phyloP scores from a whole-genome alignment of 805 yeast genomes.

The Schwanniomyces pseudopolymorphus region DNA sequence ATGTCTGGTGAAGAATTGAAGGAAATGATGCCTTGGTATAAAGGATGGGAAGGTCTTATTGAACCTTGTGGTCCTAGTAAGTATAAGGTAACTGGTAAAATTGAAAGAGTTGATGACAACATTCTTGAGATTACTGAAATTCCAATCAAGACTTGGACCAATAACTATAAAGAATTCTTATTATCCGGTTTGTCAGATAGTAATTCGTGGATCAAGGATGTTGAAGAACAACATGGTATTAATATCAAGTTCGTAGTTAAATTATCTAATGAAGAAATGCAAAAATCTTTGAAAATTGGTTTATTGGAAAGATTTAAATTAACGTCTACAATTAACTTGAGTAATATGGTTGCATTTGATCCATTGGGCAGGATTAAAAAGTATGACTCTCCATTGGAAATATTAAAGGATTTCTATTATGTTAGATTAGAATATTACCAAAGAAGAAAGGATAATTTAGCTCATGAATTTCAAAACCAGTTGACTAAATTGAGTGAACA shows the following conservation, averaged over 20 bases:
- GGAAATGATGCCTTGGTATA: conserved; percentile 88
- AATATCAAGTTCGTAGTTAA: conserved; percentile 78
- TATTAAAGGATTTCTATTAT: conserved; percentile 78
- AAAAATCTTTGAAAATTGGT: conserved; percentile 70
- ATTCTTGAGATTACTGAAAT: conserved; percentile 88
- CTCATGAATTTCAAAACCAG: conserved; percentile 67
- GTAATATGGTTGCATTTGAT: conserved; percentile 96
- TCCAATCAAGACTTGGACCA: conserved; percentile 92
- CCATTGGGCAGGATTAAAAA: conserved; percentile 82
- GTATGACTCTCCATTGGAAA: conserved; percentile 73
- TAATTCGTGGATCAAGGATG: conserved; percentile 86
- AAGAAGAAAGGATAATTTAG: conserved; percentile 80
- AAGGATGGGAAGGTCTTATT: conserved; percentile 90
- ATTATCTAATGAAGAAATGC: conserved; percentile 79
- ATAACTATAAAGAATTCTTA: conserved; percentile 82
- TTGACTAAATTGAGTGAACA: conserved; percentile 75
- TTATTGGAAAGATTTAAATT: conserved; percentile 82
- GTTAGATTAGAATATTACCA: conserved; percentile 89
- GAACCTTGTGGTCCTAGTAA: conserved; percentile 64
- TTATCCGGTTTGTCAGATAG: conserved; percentile 68
- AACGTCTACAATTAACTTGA: conserved; percentile 61
- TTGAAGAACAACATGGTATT: conserved; percentile 90
- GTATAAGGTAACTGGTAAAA: conserved; percentile 74
- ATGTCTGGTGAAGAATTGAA: conserved; percentile 70
- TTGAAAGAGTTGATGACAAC: conserved; percentile 76